phyloP scores from a whole-genome alignment of 352 stramenopile genomes.

The Phytophthora multivora region DNA sequence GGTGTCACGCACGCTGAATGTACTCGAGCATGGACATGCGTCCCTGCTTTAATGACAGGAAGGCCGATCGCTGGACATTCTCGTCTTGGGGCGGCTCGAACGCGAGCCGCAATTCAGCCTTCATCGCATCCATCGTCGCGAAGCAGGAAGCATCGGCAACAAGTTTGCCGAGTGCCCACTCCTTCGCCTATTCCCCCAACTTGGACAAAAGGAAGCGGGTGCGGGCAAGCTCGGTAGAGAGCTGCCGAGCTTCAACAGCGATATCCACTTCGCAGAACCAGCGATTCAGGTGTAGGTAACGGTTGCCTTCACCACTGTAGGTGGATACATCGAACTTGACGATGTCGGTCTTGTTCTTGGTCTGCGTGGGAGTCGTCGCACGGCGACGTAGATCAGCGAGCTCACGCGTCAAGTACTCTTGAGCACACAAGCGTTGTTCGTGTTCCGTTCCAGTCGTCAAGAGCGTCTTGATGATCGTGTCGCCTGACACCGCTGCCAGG shows the following conservation, averaged over 20 bases:
- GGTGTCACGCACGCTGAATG: constrained; percentile 20
- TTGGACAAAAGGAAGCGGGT: constrained; percentile 15
- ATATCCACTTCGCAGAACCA: constrained; percentile 33
- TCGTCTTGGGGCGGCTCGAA: constrained; percentile 31
- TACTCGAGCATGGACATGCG: constrained; percentile 19
- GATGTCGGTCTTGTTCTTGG: constrained; percentile 24
- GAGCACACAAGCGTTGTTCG: not conserved
- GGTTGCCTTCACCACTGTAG: constrained; percentile 20
- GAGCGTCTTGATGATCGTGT: constrained; percentile 1
- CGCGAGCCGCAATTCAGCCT: constrained; percentile 12
- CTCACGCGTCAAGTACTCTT: not conserved
- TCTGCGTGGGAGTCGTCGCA: constrained; percentile 10
- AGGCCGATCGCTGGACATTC: not conserved
- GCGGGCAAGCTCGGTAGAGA: constrained; percentile 5
- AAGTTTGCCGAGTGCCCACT: constrained; percentile 16
- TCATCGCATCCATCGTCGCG: not conserved
- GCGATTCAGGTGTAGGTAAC: constrained; percentile 14
- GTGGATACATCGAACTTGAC: constrained; percentile 35
- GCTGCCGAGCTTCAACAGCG: constrained; percentile 22
- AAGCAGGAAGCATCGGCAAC: constrained; percentile 17
- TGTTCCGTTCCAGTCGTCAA: constrained; percentile 1
- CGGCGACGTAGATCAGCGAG: constrained; percentile 13
- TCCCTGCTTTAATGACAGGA: constrained; percentile 22
- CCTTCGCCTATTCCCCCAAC: constrained; percentile 16
- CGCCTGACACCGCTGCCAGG: constrained; percentile 1